Base-by-base conservation (phyloP, 805 yeast genomes). In the Schizosaccharomyces lindneri region DNA sequence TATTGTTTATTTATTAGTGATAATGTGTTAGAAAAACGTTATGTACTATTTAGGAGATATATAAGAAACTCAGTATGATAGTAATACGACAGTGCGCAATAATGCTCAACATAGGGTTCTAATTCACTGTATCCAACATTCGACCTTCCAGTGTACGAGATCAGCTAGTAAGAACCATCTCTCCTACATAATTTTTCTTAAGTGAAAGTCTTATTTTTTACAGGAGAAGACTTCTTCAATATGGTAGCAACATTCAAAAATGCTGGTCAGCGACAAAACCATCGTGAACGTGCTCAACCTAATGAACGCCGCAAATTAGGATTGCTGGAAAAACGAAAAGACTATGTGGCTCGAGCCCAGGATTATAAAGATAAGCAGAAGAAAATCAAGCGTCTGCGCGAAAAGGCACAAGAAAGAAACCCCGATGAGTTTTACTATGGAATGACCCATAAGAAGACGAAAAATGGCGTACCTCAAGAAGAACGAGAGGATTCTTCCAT, bases 341-440 rank as follows among this genome's bases (percentile, higher is more conserved):
- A 85, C 70, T 85, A 85, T 76, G 76, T 74, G 65, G 81, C 78
- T 63, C 79, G 83, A 43, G 89, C 95, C 0, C 75, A 73, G 63
- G 83, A 82, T 66, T 81, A 71, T 66, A 85, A 82, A 67, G 71
- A 73, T 64, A 81, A 81, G 66, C 79, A 82, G 66, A 77, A 76
- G 32, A 75, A 79, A 6, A 65, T 93, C 61, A 85, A 85, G 72
- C 76, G 83, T 0, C 77, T 93, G 63, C 81, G 85, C 65, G 75
- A 76, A 55, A 90, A 87, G 69, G 94, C 85, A 1, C 74, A 77
- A 46, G 76, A 77, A 57, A 78, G 87, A 66, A 93, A 93, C 70
- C 95, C 94, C 17, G 98, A 93, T 77, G 98, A 93, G 72, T 93
- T 85, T 74, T 88, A 90, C 72, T 95, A 87, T 79, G 93, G 87